Evolutionary conservation across 495 filamentous ascomycete genomes (phyloP), one percentile per base, ranked within the genome.

Genomic region (Penicillium cinerascens): DNA sequence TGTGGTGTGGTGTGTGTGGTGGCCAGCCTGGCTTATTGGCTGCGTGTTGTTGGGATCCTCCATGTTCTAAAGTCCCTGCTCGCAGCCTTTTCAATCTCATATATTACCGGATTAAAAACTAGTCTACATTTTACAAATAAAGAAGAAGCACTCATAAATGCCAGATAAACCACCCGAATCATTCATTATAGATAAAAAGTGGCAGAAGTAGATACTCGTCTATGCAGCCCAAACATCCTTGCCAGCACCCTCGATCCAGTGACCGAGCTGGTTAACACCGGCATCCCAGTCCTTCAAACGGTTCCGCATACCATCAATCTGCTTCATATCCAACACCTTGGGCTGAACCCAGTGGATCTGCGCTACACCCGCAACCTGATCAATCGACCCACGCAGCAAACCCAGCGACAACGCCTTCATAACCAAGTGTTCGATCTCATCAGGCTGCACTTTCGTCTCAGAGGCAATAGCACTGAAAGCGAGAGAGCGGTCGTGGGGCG

Each of bases 271-370:
- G 65, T 97, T 95, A 46, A 98, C 95, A 64, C 90, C 95, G 18
- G 82, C 83, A 74, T 95, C 91, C 93, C 93, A 99, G 53, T 97
- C 91, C 70, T 86, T 83, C 65, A 99, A 71, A 47, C 92, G 73
- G 61, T 80, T 77, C 59, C 88, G 84, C 93, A 99, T 97, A 56
- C 85, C 90, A 64, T 91, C 91, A 59, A 99, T 95, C 79, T 97
- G 95, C 67, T 82, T 84, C 82, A 91, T 89, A 73, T 97, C 93
- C 60, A 98, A 70, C 43, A 96, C 89, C 79, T 97, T 97, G 11
- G 93, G 95, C 78, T 99, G 93, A 37, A 99, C 93, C 93, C 93
- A 99, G 65, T 89, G 89, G 74, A 99, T 96, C 66, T 92, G 81
- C 22, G 93, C 93, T 45, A 97, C 81, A 75, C 91, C 84, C 44